A percentile compares a stretch with the other conserved stretches of the same genome.
Conservation (phyloP, 2,329 filamentous ascomycete genomes). For the Ophiostoma sp. region DNA sequence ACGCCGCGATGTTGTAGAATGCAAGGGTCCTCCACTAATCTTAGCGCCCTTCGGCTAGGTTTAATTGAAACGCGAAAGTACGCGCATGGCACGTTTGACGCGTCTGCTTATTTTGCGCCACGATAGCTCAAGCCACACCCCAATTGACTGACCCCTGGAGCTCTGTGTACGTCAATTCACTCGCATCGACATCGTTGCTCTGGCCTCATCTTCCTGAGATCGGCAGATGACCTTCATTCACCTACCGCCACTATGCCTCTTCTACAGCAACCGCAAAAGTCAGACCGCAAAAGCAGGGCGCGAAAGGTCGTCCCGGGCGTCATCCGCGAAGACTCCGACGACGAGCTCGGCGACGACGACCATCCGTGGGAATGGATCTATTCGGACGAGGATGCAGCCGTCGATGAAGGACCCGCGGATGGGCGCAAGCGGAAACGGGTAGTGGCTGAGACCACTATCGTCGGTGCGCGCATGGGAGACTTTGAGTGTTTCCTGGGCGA, state of each 20-base stretch:
- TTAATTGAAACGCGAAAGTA: conserved; percentile 19
- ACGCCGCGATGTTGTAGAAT: neutral
- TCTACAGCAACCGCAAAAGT: conserved; percentile 16
- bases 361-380: conserved; percentile 78
- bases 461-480: conserved; percentile 74
- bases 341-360: conserved; percentile 72
- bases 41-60: neutral
- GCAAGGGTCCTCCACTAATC: neutral
- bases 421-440: conserved; percentile 35
- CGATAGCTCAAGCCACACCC: conserved; percentile 4
- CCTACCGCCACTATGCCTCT: conserved; percentile 23
- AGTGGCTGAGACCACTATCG: conserved; percentile 48
- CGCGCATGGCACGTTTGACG: conserved; percentile 8
- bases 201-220: neutral
- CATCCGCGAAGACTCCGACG: conserved; percentile 74
- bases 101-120: conserved; percentile 12
- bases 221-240: neutral
- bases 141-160: neutral
- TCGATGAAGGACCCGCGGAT: neutral
- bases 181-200: neutral
- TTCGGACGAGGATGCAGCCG: conserved; percentile 31
- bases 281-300: conserved; percentile 17
- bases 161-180: neutral
- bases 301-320: conserved; percentile 47
- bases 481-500: conserved; percentile 82